Percentiles rank a stretch among this genome's conserved stretches.
These are phyloP conservation scores for Geotrichum carabidarum DNA, from an alignment of 1,139 yeast species.

Conservation along the genomic window DNA sequence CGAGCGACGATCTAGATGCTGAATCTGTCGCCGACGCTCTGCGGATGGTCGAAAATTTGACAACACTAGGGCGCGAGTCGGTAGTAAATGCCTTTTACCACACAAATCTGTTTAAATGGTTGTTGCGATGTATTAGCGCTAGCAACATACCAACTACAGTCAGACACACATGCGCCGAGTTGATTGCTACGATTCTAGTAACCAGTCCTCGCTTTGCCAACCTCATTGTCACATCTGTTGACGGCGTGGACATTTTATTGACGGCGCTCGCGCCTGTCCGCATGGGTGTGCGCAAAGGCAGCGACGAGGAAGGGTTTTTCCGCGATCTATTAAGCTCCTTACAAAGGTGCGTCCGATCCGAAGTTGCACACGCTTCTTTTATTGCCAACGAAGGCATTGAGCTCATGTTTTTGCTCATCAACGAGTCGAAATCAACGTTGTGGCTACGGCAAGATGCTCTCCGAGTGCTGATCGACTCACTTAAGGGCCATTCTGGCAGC, in stretches of 20 bases:
- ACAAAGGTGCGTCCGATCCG: conserved; percentile 22
- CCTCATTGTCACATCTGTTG: neutral
- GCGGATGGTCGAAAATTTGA: conserved; percentile 16
- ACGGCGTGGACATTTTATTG: conserved; percentile 25
- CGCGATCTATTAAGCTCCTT: conserved; percentile 29
- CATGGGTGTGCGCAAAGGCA: conserved; percentile 12
- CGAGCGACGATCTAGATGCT: conserved; percentile 6
- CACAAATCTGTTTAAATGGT: conserved; percentile 23
- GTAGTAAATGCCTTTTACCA: conserved; percentile 3
- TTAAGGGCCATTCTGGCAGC: conserved; percentile 22
- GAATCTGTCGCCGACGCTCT: conserved; percentile 20
- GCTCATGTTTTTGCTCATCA: conserved; percentile 30
- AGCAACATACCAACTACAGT: conserved; percentile 22
- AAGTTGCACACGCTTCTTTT: conserved; percentile 27
- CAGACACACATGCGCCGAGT: conserved; percentile 28
- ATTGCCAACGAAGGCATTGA: conserved; percentile 36
- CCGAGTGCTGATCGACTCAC: conserved; percentile 27
- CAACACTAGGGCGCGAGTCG: neutral
- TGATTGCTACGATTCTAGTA: conserved; percentile 25
- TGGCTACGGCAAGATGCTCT: conserved; percentile 28
- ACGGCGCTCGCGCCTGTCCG: conserved; percentile 25
- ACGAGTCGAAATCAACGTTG: neutral
- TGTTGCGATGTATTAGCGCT: conserved; percentile 20
- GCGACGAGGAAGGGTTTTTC: conserved; percentile 30
- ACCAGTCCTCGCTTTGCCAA: neutral